phyloP scores from a whole-genome alignment of 2,329 filamentous ascomycete genomes.

The Penicillium verrucosum region DNA sequence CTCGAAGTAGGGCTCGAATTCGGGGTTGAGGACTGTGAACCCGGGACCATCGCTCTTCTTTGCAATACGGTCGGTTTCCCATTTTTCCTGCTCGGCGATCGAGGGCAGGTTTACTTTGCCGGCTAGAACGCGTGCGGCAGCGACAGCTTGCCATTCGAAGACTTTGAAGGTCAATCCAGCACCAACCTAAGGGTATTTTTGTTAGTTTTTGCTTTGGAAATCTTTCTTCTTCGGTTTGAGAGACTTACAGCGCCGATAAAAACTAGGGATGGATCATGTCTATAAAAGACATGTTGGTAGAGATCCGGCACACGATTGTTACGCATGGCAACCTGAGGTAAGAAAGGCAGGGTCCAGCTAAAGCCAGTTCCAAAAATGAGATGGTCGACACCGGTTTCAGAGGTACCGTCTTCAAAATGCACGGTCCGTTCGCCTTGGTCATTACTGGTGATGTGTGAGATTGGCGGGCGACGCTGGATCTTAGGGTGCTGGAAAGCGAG shows the following conservation, averaged over 20 bases:
- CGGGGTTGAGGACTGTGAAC: conserved; percentile 58
- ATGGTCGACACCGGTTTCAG: conserved; percentile 54
- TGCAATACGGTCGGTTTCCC: conserved; percentile 57
- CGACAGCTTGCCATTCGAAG: conserved; percentile 66
- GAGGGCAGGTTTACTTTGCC: conserved; percentile 53
- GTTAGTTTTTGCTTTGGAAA: not conserved
- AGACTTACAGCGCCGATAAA: conserved; percentile 47
- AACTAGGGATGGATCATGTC: conserved; percentile 31
- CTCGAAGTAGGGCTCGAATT: conserved; percentile 66
- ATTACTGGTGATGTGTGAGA: conserved; percentile 39
- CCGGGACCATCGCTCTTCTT: conserved; percentile 54
- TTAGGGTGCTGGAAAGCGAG: conserved; percentile 58
- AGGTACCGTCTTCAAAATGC: conserved; percentile 54
- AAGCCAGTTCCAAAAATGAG: conserved; percentile 68
- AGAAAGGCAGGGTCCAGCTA: conserved; percentile 61
- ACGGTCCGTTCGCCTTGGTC: conserved; percentile 47
- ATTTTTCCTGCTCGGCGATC: conserved; percentile 49
- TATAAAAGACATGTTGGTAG: conserved; percentile 40
- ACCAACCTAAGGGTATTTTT: conserved; percentile 27
- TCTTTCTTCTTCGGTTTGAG: too few species aligned
- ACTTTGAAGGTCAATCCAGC: conserved; percentile 61
- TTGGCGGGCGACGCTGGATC: conserved; percentile 31
- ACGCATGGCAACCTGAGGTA: conserved; percentile 46
- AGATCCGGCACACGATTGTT: conserved; percentile 37
- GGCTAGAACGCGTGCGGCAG: conserved; percentile 57